phyloP scores from a whole-genome alignment of 140 eudicot species.

The Ambrosia hybrid region DNA sequence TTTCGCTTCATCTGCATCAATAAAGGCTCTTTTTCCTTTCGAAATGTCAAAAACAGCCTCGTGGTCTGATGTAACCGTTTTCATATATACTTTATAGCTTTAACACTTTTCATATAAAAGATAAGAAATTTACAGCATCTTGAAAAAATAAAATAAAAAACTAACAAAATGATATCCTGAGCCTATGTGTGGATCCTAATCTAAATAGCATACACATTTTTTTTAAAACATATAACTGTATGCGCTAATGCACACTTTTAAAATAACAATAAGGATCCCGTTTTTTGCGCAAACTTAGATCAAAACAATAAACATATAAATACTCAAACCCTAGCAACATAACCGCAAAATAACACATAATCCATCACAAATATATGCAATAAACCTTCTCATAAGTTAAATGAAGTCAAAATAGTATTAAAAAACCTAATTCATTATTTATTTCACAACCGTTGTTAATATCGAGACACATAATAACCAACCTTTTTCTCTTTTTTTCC shows the following conservation, averaged over 20 bases:
- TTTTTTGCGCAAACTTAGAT: background rate
- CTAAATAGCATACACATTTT: background rate
- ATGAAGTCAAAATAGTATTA: background rate
- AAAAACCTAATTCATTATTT: too few relatives aligned
- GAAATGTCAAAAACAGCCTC: conserved; percentile 64
- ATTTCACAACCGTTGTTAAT: too few relatives aligned
- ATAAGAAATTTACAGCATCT: background rate
- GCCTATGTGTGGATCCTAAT: background rate
- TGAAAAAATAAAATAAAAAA: too few relatives aligned
- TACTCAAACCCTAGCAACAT: background rate
- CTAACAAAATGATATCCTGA: background rate
- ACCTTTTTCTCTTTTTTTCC: too few relatives aligned
- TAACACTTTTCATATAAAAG: background rate
- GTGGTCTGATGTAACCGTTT: background rate
- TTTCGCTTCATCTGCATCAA: conserved; percentile 55
- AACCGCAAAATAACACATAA: background rate
- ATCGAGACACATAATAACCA: too few relatives aligned
- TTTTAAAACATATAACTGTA: background rate
- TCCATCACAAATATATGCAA: background rate
- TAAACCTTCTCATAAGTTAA: background rate
- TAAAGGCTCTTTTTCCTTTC: conserved; percentile 54
- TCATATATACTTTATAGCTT: background rate
- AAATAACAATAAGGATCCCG: background rate
- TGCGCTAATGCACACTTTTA: background rate
- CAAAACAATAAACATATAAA: background rate